These are phyloP conservation scores for Umbelopsis ramanniana DNA, from an alignment of 192 early-diverging fungal species.

Conservation along the genomic window DNA sequence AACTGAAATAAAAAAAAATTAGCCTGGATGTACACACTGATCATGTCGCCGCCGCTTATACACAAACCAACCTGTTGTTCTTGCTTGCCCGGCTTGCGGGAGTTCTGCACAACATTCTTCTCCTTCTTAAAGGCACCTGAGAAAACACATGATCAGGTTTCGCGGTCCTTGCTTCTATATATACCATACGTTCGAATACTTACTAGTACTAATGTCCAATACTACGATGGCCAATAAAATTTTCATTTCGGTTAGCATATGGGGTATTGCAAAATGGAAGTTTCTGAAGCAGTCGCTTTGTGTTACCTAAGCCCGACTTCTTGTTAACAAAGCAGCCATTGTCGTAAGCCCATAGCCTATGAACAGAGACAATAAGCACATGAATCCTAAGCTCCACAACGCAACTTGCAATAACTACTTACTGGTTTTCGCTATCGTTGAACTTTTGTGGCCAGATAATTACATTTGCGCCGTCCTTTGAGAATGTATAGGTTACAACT, in stretches of 20 bases:
- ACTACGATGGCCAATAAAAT: conserved; percentile 18
- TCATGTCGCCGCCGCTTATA: background rate
- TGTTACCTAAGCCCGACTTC: conserved; percentile 42
- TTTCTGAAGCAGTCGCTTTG: background rate
- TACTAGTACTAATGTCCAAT: conserved; percentile 37
- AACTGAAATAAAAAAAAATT: conserved; percentile 16
- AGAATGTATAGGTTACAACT: background rate
- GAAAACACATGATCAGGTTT: background rate
- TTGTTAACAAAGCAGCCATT: conserved; percentile 39
- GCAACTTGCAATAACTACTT: too few species aligned
- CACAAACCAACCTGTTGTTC: conserved; percentile 32
- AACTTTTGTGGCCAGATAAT: conserved; percentile 49
- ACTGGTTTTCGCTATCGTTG: conserved; percentile 46
- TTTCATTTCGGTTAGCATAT: conserved; percentile 11
- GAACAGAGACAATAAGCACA: background rate
- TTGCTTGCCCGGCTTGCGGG: conserved; percentile 26
- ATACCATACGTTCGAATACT: background rate
- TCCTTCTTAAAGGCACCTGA: conserved; percentile 41
- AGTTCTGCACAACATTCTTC: conserved; percentile 38
- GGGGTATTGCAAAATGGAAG: background rate
- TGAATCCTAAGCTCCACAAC: too few species aligned
- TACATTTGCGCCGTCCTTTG: conserved; percentile 33
- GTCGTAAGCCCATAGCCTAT: conserved; percentile 39
- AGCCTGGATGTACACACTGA: too few species aligned
- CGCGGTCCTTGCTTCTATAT: background rate